A percentile compares a stretch with the other conserved stretches of the same genome.
phyloP scores from a whole-genome alignment of 169 alveolate species.

The Eimeria tenella region DNA sequence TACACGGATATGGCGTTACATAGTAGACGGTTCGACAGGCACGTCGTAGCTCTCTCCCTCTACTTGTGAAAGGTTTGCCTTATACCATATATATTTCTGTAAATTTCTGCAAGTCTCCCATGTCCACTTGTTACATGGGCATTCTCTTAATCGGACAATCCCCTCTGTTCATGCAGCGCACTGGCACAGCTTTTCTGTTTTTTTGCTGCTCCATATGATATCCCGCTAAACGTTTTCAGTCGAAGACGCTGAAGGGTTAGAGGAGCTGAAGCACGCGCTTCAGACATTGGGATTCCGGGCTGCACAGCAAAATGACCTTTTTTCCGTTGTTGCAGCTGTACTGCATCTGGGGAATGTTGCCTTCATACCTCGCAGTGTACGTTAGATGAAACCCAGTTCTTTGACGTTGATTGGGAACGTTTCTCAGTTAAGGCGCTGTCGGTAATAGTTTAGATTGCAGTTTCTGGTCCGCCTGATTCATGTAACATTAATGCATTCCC shows the following conservation, averaged over 20 bases:
- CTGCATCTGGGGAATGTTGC: slow-evolving; percentile 62
- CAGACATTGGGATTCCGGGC: slow-evolving; percentile 42
- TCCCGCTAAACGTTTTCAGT: neutral
- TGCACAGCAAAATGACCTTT: slow-evolving; percentile 47
- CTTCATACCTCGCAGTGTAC: slow-evolving; percentile 29
- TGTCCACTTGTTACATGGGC: too few relatives aligned
- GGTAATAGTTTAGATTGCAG: too few relatives aligned
- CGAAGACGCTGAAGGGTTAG: slow-evolving; percentile 46
- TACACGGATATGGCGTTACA: too few relatives aligned
- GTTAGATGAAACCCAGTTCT: neutral
- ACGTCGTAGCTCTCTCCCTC: too few relatives aligned
- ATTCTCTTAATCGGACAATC: neutral
- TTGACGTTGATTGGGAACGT: too few relatives aligned
- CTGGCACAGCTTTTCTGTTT: neutral
- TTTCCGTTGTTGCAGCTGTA: slow-evolving; percentile 64
- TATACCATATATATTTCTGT: too few relatives aligned
- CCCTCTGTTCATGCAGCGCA: neutral
- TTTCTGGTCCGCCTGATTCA: too few relatives aligned
- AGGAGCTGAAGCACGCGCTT: slow-evolving; percentile 72
- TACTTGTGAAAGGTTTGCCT: too few relatives aligned
- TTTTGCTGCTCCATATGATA: neutral
- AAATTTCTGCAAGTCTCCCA: too few relatives aligned
- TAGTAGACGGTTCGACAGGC: too few relatives aligned
- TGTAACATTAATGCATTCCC: too few relatives aligned
- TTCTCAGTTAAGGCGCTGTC: too few relatives aligned